Evolutionary conservation across 768 basidiomycete species (phyloP), one percentile per base, ranked within the genome.

Genomic region (Ramaria sp.): DNA sequence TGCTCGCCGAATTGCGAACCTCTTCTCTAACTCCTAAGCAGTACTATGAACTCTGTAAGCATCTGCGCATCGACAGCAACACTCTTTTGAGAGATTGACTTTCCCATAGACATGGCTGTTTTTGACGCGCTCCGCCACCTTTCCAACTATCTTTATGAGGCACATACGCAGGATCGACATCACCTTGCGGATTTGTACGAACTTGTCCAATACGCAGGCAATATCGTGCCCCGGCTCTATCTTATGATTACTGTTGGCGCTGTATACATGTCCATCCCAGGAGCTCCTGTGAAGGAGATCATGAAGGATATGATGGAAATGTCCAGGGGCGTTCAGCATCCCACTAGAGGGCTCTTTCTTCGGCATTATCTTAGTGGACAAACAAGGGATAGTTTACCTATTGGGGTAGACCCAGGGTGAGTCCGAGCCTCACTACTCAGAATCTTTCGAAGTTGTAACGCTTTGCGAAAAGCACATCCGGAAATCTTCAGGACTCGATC

Each of bases 231-330:
- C 24, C 83, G 92, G 17, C 77, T 91, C 37, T 91, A 98, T 72
- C 88, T 98, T 65, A 98, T 99, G 96, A 96, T 98, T 64, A 98
- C 96, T 39, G 95, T 99, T 60, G 96, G 96, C 61, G 91, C 95
- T 0, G 94, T 98, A 37, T 99, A 97, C 77, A 98, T 99, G 96
- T 93, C 92, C 30, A 85, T 97, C 52, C 84, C 92, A 2, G 95
- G 96, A 59, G 94, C 95, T 10, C 95, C 95, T 4, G 85, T 98
- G 56, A 96, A 93, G 76, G 95, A 99, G 73, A 92, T 99, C 60
- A 99, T 98, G 95, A 98, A 96, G 78, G 96, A 99, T 71, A 97
- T 98, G 95, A 88, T 99, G 88, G 96, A 99, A 71, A 98, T 98
- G 96, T 92, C 92, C 37, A 78, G 93, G 19, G 96, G 96, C 59